These are phyloP conservation scores for Talaromyces verruculosus DNA, from an alignment of 2,329 filamentous ascomycete species.

Conservation along the genomic window DNA sequence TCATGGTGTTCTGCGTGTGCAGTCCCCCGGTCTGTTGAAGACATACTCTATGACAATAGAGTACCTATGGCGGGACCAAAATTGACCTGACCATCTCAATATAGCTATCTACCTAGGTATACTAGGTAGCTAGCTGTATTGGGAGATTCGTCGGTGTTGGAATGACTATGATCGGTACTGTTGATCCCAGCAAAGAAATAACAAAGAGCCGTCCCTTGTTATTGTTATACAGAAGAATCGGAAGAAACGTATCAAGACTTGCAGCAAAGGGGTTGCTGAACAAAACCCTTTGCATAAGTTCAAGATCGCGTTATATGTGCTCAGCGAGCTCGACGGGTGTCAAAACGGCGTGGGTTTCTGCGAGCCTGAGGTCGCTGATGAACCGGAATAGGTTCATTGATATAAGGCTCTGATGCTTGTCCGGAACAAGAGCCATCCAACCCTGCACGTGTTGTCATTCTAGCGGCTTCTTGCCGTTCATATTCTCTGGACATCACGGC, in stretches of 20 bases:
- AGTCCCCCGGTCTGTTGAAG: slow-evolving; percentile 13
- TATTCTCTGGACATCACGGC: slow-evolving; percentile 49
- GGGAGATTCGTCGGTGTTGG: slow-evolving; percentile 2
- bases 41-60: neutral
- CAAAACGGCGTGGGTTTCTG: slow-evolving; percentile 31
- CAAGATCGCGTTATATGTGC: neutral
- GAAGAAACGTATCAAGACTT: neutral
- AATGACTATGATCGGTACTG: slow-evolving; percentile 10
- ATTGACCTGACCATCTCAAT: slow-evolving; percentile 7
- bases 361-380: slow-evolving; percentile 30
- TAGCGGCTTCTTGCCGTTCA: slow-evolving; percentile 48
- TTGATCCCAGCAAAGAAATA: slow-evolving; percentile 18
- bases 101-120: neutral
- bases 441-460: slow-evolving; percentile 40
- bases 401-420: slow-evolving; percentile 38
- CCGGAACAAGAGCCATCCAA: slow-evolving; percentile 24
- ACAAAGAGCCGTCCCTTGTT: slow-evolving; percentile 12
- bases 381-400: slow-evolving; percentile 46
- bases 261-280: neutral
- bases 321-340: slow-evolving; percentile 26
- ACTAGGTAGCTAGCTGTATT: neutral
- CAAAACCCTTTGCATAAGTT: neutral
- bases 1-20: slow-evolving; percentile 3
- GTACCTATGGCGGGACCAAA: neutral
- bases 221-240: slow-evolving; percentile 15